These are phyloP conservation scores for Cyclostephanos tholiformis DNA, from an alignment of 108 stramenopile species.

Conservation along the genomic window DNA sequence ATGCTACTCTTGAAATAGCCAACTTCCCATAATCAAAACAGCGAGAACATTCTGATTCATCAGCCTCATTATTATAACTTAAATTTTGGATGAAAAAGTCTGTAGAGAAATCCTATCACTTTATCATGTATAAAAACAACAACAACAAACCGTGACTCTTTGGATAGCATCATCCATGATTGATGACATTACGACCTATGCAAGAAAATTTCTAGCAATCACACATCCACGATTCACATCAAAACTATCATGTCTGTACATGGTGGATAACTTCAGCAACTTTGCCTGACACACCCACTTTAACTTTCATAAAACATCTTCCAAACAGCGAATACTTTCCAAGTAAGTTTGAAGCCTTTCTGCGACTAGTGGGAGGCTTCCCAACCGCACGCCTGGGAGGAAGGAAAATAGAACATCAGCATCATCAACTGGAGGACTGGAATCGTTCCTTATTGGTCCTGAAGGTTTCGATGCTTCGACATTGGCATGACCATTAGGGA, in stretches of 20 bases:
- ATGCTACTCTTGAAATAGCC: too few relatives aligned
- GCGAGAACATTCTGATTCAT: too few relatives aligned
- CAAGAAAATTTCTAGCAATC: neutral
- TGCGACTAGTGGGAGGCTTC: slow-evolving; percentile 35
- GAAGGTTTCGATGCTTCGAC: neutral
- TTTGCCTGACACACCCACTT: neutral
- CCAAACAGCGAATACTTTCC: slow-evolving; percentile 15
- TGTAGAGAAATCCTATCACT: too few relatives aligned
- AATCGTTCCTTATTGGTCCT: neutral
- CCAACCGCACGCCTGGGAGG: slow-evolving; percentile 35
- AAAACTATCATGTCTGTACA: neutral
- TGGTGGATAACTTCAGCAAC: neutral
- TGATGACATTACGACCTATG: neutral
- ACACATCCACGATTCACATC: neutral
- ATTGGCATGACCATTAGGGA: neutral
- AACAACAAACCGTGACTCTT: too few relatives aligned
- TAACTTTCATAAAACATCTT: neutral
- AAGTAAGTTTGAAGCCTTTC: slow-evolving; percentile 36
- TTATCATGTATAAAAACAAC: too few relatives aligned
- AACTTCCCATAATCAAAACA: too few relatives aligned
- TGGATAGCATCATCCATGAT: neutral
- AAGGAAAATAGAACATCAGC: slow-evolving; percentile 14
- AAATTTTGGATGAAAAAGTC: neutral
- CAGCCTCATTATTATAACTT: neutral
- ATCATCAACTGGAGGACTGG: neutral